Base-by-base conservation (phyloP, 306 rosid genomes). In the Rosa multiflora region DNA sequence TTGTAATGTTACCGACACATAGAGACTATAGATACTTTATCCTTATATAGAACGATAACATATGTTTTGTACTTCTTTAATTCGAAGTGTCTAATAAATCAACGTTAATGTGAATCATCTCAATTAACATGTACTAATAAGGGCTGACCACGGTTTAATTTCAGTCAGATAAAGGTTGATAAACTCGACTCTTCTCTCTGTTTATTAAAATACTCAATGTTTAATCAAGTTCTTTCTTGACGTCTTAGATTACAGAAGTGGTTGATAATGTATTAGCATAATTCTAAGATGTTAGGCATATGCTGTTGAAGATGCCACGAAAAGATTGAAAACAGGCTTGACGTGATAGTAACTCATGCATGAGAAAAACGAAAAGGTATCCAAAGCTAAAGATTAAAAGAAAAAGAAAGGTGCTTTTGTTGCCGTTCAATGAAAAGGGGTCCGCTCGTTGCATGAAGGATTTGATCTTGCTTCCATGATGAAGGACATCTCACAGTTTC, bases 251-350 rank as follows among this genome's bases (percentile, higher is more conserved):
- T 40, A 40, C 8, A 40, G 44, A 40, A 40, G 46, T 44, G 10
- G 47, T 44, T 8, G 47, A 10, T 44, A 44, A 44, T 8, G 53
- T 40, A 0, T 14, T 3, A 7, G 35, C 79, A 62, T 46, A 75
- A 59, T 44, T 44, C 70, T 59, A 74, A 69, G 62, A 66, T 48
- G 82, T 49, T 3, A 78, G 86, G 88, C 78, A 88, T 86, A 76
- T 81, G 72, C 88, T 81, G 81, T 82, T 75, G 82, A 82, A 44
- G 84, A 85, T 89, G 79, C 85, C 86, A 77, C 61, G 87, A 82
- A 76, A 69, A 21, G 70, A 55, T 53, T 62, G 64, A 13, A 47
- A 53, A 47, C 40, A 4, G 61, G 70, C 21, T 44, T 29, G 58
- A 68, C 66, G 21, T 47, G 52, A 43, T 20, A 56, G 49, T 79